Conservation (phyloP, 768 basidiomycete species). For the Boletus huronensis region DNA sequence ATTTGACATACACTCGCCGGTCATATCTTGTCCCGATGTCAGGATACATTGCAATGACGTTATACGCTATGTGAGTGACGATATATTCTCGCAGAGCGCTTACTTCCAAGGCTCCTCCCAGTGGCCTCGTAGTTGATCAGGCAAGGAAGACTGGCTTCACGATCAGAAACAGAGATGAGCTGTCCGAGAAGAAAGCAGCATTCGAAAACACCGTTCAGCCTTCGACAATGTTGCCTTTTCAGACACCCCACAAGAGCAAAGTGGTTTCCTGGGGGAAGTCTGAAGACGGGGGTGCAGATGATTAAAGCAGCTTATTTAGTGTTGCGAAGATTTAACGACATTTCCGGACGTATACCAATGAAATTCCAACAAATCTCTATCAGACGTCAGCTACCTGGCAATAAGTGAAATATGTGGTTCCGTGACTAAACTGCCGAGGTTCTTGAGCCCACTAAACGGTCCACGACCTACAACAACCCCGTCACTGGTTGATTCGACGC, state of each 20-base stretch:
- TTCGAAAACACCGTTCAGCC: background rate
- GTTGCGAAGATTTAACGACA: constrained; percentile 2
- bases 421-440: constrained; percentile 61
- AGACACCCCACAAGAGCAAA: constrained; percentile 13
- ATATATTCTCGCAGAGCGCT: background rate
- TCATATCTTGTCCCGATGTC: constrained; percentile 61
- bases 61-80: constrained; percentile 51
- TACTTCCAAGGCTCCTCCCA: constrained; percentile 19
- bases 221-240: background rate
- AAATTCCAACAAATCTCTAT: constrained; percentile 15
- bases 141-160: constrained; percentile 47
- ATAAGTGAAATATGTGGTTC: background rate
- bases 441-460: constrained; percentile 77
- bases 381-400: constrained; percentile 7
- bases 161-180: constrained; percentile 45
- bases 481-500: constrained; percentile 5
- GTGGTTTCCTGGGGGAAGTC: constrained; percentile 8
- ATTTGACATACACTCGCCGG: constrained; percentile 43
- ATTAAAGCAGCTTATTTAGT: background rate
- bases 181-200: constrained; percentile 21
- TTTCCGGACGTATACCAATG: constrained; percentile 2
- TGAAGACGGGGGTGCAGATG: constrained; percentile 1
- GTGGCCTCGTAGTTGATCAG: constrained; percentile 54
- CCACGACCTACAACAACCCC: constrained; percentile 52
- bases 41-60: constrained; percentile 55